These are phyloP conservation scores for Pilobolus umbonatus DNA, from an alignment of 192 early-diverging fungal species.

Conservation along the genomic window DNA sequence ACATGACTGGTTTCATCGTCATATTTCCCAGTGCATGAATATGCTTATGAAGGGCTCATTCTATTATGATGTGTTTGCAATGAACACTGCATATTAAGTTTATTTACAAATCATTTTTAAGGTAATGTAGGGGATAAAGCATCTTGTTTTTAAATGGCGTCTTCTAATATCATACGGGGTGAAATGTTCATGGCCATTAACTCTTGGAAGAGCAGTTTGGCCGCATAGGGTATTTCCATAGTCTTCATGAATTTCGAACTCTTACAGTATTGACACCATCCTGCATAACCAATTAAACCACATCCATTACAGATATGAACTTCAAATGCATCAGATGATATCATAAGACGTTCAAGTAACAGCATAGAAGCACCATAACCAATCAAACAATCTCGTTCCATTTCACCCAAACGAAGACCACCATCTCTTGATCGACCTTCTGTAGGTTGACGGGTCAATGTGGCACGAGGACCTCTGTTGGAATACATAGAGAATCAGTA, in stretches of 20 bases:
- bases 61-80: too few species aligned
- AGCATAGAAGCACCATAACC: conserved; percentile 94
- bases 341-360: conserved; percentile 89
- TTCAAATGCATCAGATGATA: conserved; percentile 91
- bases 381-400: conserved; percentile 98
- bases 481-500: not conserved
- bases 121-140: too few species aligned
- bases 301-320: conserved; percentile 87
- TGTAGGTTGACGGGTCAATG: conserved; percentile 91
- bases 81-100: too few species aligned
- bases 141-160: conserved; percentile 28
- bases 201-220: conserved; percentile 98
- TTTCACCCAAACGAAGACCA: conserved; percentile 95
- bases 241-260: conserved; percentile 76
- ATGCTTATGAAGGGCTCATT: too few species aligned
- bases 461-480: conserved; percentile 80
- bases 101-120: too few species aligned
- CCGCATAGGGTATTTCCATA: conserved; percentile 96
- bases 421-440: conserved; percentile 97
- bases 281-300: conserved; percentile 84
- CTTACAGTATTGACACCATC: conserved; percentile 93
- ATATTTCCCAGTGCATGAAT: too few species aligned
- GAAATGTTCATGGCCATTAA: conserved; percentile 92
- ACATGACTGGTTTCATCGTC: too few species aligned
- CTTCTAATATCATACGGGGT: conserved; percentile 34